Evolutionary conservation across 805 yeast species (phyloP).

Genomic region (Zygoascus tannicola): DNA sequence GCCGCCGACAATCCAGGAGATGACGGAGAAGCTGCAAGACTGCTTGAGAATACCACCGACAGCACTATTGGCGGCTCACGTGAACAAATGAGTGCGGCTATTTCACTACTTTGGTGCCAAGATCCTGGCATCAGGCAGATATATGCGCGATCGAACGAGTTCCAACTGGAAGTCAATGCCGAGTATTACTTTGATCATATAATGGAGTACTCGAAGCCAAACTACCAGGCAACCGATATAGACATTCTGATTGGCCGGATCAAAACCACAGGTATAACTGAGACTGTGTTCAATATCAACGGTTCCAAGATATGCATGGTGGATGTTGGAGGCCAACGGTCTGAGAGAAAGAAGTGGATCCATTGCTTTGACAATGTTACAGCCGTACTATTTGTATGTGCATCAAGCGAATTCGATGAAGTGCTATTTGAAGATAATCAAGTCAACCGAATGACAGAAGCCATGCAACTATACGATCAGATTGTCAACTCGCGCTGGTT

Average conservation of each 20-base stretch:
- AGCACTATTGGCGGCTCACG: background rate
- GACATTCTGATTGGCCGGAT: conserved; percentile 87
- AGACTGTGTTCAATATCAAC: conserved; percentile 62
- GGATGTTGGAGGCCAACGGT: conserved; percentile 96
- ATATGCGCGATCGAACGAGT: conserved; percentile 47
- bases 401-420: conserved; percentile 89
- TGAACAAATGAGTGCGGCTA: conserved; percentile 55
- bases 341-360: conserved; percentile 89
- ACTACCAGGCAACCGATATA: conserved; percentile 62
- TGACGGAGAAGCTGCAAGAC: conserved; percentile 5
- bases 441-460: conserved; percentile 86
- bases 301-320: conserved; percentile 62
- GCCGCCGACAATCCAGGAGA: too few relatives aligned
- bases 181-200: conserved; percentile 71
- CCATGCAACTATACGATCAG: conserved; percentile 73
- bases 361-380: conserved; percentile 89
- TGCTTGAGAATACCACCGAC: background rate
- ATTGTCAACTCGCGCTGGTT: conserved; percentile 84
- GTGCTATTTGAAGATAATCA: conserved; percentile 80
- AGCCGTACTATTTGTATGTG: conserved; percentile 78
- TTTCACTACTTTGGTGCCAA: conserved; percentile 54
- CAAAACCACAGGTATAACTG: conserved; percentile 93
- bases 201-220: conserved; percentile 50
- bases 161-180: conserved; percentile 80
- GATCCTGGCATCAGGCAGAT: conserved; percentile 54